phyloP scores from a whole-genome alignment of 176 grass and related monocot genomes.

The Poa pratensis region DNA sequence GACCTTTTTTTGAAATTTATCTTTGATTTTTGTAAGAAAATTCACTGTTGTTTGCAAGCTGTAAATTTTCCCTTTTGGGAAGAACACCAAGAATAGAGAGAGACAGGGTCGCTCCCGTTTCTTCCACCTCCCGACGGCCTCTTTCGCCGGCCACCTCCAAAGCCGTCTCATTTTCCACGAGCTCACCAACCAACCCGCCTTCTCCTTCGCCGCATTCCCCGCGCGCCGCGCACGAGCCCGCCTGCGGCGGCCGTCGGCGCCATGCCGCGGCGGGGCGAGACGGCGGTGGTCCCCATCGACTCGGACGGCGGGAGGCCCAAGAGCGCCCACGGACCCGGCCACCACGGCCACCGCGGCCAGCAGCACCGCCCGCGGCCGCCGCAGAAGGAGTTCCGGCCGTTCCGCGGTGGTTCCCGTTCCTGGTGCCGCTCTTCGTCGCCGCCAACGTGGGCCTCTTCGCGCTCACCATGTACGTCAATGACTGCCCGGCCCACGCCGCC shows the following conservation, averaged over 20 bases:
- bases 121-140: conserved; percentile 27
- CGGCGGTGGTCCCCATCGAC: conserved; percentile 61
- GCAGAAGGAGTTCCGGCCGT: conserved; percentile 52
- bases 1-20: too few relatives aligned
- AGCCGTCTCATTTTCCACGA: conserved; percentile 21
- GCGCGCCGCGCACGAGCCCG: conserved; percentile 5
- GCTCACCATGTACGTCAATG: conserved; percentile 87
- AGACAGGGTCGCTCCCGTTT: conserved; percentile 14
- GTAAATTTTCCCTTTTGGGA: background rate
- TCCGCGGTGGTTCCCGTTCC: conserved; percentile 81
- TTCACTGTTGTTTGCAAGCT: background rate
- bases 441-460: conserved; percentile 71
- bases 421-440: conserved; percentile 68
- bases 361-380: conserved; percentile 36
- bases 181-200: conserved; percentile 19
- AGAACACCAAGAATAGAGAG: conserved; percentile 46
- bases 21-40: background rate
- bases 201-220: conserved; percentile 34
- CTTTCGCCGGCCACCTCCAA: background rate
- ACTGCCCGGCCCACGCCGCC: conserved; percentile 64
- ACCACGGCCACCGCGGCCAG: conserved; percentile 11
- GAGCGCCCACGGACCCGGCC: conserved; percentile 21
- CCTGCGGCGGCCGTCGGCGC: conserved; percentile 38
- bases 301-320: conserved; percentile 30
- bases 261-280: conserved; percentile 64